Conservation (phyloP, 2,329 filamentous ascomycete genomes). For the Xylariomycetidae sp. region DNA sequence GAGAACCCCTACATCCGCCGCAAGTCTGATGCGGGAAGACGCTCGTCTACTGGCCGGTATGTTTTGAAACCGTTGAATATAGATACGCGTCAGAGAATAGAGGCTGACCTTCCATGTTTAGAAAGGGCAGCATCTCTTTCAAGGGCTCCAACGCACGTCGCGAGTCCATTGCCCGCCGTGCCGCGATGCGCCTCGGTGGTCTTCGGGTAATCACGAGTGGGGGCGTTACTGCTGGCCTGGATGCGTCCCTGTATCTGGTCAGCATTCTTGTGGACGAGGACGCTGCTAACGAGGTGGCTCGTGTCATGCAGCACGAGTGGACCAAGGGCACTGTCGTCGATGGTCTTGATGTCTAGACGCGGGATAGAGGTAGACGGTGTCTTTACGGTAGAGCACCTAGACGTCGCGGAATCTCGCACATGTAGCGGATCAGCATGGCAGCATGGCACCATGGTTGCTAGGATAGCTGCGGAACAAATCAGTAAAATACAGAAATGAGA, state of each 20-base stretch:
- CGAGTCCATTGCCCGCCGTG: constrained; percentile 74
- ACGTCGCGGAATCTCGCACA: too few relatives aligned
- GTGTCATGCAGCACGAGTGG: constrained; percentile 76
- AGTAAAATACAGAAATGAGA: too few relatives aligned
- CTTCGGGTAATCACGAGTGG: constrained; percentile 73
- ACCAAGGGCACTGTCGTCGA: constrained; percentile 79
- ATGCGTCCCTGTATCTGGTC: constrained; percentile 80
- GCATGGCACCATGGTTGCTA: constrained; percentile 1
- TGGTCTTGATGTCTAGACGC: constrained; percentile 68
- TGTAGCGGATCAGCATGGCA: too few relatives aligned
- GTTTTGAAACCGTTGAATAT: constrained; percentile 17
- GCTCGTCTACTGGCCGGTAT: constrained; percentile 56
- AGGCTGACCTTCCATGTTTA: constrained; percentile 27
- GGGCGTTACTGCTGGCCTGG: constrained; percentile 72
- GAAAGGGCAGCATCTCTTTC: constrained; percentile 80
- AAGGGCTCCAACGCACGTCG: constrained; percentile 67
- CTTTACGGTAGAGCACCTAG: too few relatives aligned
- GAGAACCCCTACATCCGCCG: constrained; percentile 78
- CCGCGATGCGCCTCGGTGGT: constrained; percentile 64
- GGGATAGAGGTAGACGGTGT: constrained; percentile 7
- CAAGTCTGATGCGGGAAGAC: constrained; percentile 60
- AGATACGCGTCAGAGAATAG: background rate
- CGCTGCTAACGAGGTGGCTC: constrained; percentile 67
- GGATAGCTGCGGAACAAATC: constrained; percentile 5
- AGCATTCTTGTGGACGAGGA: constrained; percentile 75